Conservation (phyloP, 2,329 filamentous ascomycete species). For the Penicillium sp. region DNA sequence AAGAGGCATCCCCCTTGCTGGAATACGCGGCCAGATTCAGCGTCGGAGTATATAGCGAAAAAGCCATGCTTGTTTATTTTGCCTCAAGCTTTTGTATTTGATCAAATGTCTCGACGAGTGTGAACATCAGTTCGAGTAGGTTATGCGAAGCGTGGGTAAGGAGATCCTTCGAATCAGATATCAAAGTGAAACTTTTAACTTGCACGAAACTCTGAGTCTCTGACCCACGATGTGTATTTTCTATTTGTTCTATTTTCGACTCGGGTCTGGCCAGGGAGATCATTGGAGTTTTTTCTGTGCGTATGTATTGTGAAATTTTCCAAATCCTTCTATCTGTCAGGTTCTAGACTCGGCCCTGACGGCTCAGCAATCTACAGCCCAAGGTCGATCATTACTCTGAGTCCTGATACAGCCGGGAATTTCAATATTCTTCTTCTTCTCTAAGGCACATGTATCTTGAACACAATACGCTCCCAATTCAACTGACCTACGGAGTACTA, state of each 20-base stretch:
- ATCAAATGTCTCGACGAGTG: neutral
- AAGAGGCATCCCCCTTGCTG: conserved; percentile 12
- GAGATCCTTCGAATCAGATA: neutral
- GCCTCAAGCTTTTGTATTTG: neutral
- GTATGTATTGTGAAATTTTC: too few relatives aligned
- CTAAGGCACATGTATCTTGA: too few relatives aligned
- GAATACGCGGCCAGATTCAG: neutral
- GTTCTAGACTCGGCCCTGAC: neutral
- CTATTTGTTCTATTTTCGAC: neutral
- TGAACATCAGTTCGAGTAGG: neutral
- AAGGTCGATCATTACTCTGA: neutral
- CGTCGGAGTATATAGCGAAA: neutral
- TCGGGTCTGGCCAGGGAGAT: neutral
- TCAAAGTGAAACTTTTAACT: conserved; percentile 11
- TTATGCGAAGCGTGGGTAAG: neutral
- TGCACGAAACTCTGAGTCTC: conserved; percentile 6
- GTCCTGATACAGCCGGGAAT: neutral
- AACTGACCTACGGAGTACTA: too few relatives aligned
- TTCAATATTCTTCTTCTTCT: too few relatives aligned
- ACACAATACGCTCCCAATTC: too few relatives aligned
- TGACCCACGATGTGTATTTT: neutral
- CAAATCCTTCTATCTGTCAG: neutral
- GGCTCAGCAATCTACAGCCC: neutral
- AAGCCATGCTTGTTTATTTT: neutral
- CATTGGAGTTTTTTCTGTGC: neutral